Percentiles rank a stretch among this genome's conserved stretches.
Conservation (phyloP, 495 filamentous ascomycete genomes). For the Evansstolkia leycettana region DNA sequence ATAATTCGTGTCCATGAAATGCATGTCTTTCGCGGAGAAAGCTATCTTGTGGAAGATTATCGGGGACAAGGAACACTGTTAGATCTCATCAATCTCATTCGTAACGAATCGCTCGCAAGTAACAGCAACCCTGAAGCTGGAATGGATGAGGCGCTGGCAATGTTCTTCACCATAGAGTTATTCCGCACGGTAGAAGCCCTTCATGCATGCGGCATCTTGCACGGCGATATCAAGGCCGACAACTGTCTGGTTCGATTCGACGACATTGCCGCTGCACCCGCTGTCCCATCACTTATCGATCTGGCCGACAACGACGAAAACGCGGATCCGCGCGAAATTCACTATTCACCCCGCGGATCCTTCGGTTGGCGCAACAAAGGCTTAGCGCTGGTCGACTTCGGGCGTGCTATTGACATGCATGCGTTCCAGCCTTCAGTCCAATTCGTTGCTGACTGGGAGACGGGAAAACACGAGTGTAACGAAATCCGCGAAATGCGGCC, state of each 20-base stretch:
- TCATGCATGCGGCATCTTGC: constrained; percentile 67
- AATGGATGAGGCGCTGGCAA: constrained; percentile 77
- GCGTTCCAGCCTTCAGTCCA: constrained; percentile 64
- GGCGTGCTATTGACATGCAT: constrained; percentile 85
- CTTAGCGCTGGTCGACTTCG: constrained; percentile 84
- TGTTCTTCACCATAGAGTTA: constrained; percentile 92
- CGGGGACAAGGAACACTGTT: constrained; percentile 84
- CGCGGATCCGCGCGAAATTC: constrained; percentile 27
- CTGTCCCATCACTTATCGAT: constrained; percentile 20
- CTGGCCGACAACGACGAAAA: constrained; percentile 31
- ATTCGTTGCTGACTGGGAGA: constrained; percentile 94
- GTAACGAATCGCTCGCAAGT: constrained; percentile 43
- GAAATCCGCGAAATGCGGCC: constrained; percentile 87
- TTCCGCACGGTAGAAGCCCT: constrained; percentile 81
- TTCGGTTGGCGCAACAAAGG: constrained; percentile 76
- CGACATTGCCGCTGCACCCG: constrained; percentile 15
- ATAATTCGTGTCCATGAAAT: constrained; percentile 74
- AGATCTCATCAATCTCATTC: constrained; percentile 80
- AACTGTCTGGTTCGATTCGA: constrained; percentile 87
- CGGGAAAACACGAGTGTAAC: constrained; percentile 68
- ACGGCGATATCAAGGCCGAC: constrained; percentile 91
- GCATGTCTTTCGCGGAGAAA: constrained; percentile 77
- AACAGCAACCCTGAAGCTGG: constrained; percentile 39
- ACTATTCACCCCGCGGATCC: constrained; percentile 57
- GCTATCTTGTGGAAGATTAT: constrained; percentile 77